Evolutionary conservation across 306 rosid species (phyloP), one percentile per base, ranked within the genome.

Genomic region (Potentilla sterilis): DNA sequence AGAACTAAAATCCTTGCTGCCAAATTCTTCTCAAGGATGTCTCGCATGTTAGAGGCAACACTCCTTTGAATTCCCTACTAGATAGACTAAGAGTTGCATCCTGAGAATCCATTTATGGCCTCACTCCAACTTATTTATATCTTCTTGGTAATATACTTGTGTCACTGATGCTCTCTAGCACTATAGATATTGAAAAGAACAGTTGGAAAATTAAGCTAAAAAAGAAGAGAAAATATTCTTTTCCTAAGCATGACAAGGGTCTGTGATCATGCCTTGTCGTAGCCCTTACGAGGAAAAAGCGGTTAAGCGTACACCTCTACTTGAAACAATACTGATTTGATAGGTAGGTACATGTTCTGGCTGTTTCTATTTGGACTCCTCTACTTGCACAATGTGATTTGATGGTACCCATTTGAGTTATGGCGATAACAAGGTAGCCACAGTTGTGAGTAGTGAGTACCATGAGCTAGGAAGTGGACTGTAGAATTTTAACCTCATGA

Each of bases 1-100:
- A 16, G 46, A 80, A 51, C 69, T 32, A 16, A 28, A 80, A 69
- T 75, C 76, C 38, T 48, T 69, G 46, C 47, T 80, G 73, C 61
- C 44, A 10, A 2, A 51, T 69, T 68, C 38, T 2, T 61, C 7
- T 38, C 47, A 22, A 48, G 67, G 47, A 13, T n/a, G 61, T 54
- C 37, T 43, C 43, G 24, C 14, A 1, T 41, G 0, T 40, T 21
- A 49, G 46, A 42, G 68, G 37, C 66, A 28, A 28, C 66, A 28
- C 66, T 64, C 44, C 7, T 37, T 64, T 18, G 14, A 64, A 37
- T 64, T 64, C 69, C 46, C 69, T 64, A 2, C 44, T 15, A 35
- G 69, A 64, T 16, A 14, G 44, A 19, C 12, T 64, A 64, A 19
- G 46, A 37, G 21, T 15, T 63, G 67, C 13, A 32, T 61, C 10